Conservation (phyloP, 2,329 filamentous ascomycete species). For the Hortaea sp. region DNA sequence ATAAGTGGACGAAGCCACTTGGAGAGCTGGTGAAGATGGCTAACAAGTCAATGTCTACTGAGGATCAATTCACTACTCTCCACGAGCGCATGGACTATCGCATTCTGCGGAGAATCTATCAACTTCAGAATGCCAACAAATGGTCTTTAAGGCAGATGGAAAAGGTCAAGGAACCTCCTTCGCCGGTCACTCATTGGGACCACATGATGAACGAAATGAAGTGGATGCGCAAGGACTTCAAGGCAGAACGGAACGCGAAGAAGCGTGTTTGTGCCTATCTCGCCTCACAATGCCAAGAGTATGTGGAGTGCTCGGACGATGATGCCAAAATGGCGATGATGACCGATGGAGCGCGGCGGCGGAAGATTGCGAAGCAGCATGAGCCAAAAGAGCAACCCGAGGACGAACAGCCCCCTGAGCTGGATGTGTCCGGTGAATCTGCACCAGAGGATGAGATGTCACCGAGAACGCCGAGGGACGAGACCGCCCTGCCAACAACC, state of each 20-base stretch:
- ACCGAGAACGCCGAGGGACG: slow-evolving; percentile 17
- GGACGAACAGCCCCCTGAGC: slow-evolving; percentile 16
- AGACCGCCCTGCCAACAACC: slow-evolving; percentile 7
- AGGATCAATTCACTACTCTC: slow-evolving; percentile 72
- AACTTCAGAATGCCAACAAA: slow-evolving; percentile 79
- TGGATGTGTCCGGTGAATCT: slow-evolving; percentile 21
- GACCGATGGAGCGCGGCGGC: slow-evolving; percentile 26
- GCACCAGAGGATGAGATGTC: slow-evolving; percentile 20
- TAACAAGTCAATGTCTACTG: slow-evolving; percentile 80
- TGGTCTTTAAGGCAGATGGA: slow-evolving; percentile 90
- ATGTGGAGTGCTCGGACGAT: slow-evolving; percentile 55
- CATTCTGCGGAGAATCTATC: slow-evolving; percentile 76
- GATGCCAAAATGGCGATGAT: background rate
- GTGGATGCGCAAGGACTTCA: slow-evolving; percentile 96
- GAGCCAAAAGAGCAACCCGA: background rate
- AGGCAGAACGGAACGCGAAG: slow-evolving; percentile 92
- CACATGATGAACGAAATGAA: slow-evolving; percentile 82
- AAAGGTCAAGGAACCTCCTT: slow-evolving; percentile 67
- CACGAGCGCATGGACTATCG: slow-evolving; percentile 81
- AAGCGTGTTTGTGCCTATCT: slow-evolving; percentile 67
- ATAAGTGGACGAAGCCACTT: slow-evolving; percentile 40
- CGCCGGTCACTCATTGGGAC: slow-evolving; percentile 74
- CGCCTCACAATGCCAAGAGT: slow-evolving; percentile 75
- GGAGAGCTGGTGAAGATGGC: slow-evolving; percentile 68
- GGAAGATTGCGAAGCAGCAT: slow-evolving; percentile 4